These are phyloP conservation scores for Vaccinium myrtillus DNA, from an alignment of 148 eudicot genomes.

Conservation along the genomic window DNA sequence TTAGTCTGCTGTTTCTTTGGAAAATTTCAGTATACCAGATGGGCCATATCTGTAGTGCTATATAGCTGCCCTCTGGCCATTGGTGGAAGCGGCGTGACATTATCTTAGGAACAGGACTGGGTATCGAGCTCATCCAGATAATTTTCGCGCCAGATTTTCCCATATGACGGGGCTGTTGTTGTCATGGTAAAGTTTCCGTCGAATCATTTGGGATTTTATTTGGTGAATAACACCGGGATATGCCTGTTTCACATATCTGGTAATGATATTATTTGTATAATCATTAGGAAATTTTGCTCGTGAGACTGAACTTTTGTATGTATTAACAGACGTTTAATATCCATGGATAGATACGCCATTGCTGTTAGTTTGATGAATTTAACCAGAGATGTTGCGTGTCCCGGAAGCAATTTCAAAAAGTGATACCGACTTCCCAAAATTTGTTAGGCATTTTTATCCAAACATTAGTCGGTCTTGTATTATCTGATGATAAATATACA, in stretches of 20 bases:
- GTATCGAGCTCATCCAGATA: background rate
- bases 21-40: conserved; percentile 1
- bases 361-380: background rate
- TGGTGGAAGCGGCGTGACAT: background rate
- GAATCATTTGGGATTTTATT: background rate
- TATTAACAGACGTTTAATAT: background rate
- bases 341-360: background rate
- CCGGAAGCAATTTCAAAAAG: background rate
- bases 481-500: too few relatives aligned
- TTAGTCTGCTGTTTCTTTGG: background rate
- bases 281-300: background rate
- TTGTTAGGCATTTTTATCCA: too few relatives aligned
- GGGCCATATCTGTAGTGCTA: background rate
- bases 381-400: background rate
- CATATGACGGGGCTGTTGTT: background rate
- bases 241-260: background rate
- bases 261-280: background rate
- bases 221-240: background rate
- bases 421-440: too few relatives aligned
- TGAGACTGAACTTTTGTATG: background rate
- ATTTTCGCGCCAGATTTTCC: background rate
- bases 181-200: background rate
- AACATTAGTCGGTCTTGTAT: too few relatives aligned
- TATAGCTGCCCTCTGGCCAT: background rate
- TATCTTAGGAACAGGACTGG: background rate